Conservation (phyloP, 345 rosid genomes). For the Acer saccharum region DNA sequence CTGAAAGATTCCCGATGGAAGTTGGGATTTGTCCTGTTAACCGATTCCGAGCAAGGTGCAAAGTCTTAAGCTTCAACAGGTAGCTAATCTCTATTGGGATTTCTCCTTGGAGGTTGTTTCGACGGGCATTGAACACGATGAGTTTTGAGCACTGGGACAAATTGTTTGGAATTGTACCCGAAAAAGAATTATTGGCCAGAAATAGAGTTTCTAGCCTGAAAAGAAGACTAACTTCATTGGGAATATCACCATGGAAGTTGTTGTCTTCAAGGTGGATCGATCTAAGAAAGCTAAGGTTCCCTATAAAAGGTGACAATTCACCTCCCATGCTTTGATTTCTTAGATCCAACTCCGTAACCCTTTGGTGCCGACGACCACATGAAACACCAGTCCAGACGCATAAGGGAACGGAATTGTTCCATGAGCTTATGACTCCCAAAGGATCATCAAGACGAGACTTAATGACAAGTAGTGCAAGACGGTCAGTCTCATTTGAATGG, state of each 20-base stretch:
- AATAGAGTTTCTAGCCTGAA: not conserved
- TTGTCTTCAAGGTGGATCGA: not conserved
- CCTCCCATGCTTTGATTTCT: not conserved
- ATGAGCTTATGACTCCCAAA: not conserved
- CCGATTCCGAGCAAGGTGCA: not conserved
- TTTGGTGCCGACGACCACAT: not conserved
- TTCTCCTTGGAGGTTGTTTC: constrained; percentile 4
- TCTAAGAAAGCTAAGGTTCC: not conserved
- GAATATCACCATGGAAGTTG: constrained; percentile 10
- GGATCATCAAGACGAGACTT: not conserved
- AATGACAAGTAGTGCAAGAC: not conserved
- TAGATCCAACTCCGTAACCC: not conserved
- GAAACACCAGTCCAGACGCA: not conserved
- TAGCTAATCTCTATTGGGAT: not conserved
- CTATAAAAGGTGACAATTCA: not conserved
- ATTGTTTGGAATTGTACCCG: not conserved
- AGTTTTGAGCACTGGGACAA: constrained; percentile 15
- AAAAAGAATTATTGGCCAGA: constrained; percentile 9
- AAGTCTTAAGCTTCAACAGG: not conserved
- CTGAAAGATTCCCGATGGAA: constrained; percentile 21
- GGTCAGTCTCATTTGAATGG: not conserved
- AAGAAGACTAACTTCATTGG: constrained; percentile 14
- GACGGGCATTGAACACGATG: not conserved
- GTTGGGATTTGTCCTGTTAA: constrained; percentile 12
- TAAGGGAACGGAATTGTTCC: not conserved